Conservation (phyloP, 2,329 filamentous ascomycete genomes). For the Trichoderma oligosporum region DNA sequence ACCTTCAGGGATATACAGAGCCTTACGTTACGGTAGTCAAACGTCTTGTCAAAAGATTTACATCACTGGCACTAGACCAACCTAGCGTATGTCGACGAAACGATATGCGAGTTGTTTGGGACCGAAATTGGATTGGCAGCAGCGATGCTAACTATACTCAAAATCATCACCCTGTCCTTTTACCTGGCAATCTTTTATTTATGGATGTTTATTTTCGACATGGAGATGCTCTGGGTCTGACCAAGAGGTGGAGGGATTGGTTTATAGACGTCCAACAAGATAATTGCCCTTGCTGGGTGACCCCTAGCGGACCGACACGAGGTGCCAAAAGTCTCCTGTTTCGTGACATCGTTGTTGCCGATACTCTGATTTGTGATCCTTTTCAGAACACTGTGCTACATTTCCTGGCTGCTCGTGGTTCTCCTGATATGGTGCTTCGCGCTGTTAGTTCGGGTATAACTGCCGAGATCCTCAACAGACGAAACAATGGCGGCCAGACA, state of each 20-base stretch:
- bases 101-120: slow-evolving; percentile 20
- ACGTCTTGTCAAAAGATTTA: slow-evolving; percentile 39
- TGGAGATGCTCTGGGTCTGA: background rate
- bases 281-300: slow-evolving; percentile 26
- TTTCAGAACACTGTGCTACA: slow-evolving; percentile 50
- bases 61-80: slow-evolving; percentile 28
- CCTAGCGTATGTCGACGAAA: slow-evolving; percentile 27
- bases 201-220: background rate
- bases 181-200: background rate
- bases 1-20: slow-evolving; percentile 33
- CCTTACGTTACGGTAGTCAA: slow-evolving; percentile 38
- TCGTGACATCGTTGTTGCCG: background rate
- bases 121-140: slow-evolving; percentile 31
- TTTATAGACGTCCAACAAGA: background rate
- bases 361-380: slow-evolving; percentile 32
- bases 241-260: background rate
- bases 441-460: slow-evolving; percentile 25
- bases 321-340: slow-evolving; percentile 22
- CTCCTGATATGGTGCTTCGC: slow-evolving; percentile 29
- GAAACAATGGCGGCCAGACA: slow-evolving; percentile 46
- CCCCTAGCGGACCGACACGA: slow-evolving; percentile 25
- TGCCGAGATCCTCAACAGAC: slow-evolving; percentile 25
- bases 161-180: background rate
- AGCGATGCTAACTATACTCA: slow-evolving; percentile 21
- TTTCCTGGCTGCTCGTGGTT: slow-evolving; percentile 40